These are phyloP conservation scores for Xylaria sp. DNA, from an alignment of 2,329 filamentous ascomycete species.

Conservation along the genomic window DNA sequence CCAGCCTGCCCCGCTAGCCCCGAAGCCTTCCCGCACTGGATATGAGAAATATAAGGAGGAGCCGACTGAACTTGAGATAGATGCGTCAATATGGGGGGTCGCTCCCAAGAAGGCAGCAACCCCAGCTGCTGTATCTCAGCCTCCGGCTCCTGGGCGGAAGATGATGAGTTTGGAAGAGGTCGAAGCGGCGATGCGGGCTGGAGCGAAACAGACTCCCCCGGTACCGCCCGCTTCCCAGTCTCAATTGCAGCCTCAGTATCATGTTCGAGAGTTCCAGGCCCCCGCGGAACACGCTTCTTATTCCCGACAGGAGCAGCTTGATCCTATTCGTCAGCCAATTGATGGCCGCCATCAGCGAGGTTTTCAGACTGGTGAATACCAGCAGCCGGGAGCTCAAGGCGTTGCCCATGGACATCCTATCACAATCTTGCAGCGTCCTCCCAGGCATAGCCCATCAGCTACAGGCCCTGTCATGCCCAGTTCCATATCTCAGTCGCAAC, in stretches of 20 bases:
- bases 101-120: constrained; percentile 67
- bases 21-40: constrained; percentile 77
- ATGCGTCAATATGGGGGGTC: constrained; percentile 91
- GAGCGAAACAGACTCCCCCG: constrained; percentile 61
- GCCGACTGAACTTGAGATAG: constrained; percentile 89
- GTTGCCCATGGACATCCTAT: constrained; percentile 60
- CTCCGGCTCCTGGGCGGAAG: constrained; percentile 65
- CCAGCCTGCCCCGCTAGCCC: constrained; percentile 55
- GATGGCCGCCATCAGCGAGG: constrained; percentile 43
- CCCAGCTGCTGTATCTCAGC: constrained; percentile 42
- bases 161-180: constrained; percentile 98
- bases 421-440: constrained; percentile 65
- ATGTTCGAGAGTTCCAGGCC: constrained; percentile 38
- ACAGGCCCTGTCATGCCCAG: constrained; percentile 47
- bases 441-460: constrained; percentile 53
- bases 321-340: constrained; percentile 46
- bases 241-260: constrained; percentile 45
- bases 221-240: constrained; percentile 50
- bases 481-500: constrained; percentile 50
- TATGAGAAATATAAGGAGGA: constrained; percentile 93
- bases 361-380: constrained; percentile 42
- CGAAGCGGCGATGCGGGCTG: constrained; percentile 87
- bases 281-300: constrained; percentile 44
- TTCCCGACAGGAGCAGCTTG: constrained; percentile 44
- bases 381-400: constrained; percentile 46